These are phyloP conservation scores for Chionographis japonica DNA, from an alignment of 106 monocot genomes.

Conservation along the genomic window DNA sequence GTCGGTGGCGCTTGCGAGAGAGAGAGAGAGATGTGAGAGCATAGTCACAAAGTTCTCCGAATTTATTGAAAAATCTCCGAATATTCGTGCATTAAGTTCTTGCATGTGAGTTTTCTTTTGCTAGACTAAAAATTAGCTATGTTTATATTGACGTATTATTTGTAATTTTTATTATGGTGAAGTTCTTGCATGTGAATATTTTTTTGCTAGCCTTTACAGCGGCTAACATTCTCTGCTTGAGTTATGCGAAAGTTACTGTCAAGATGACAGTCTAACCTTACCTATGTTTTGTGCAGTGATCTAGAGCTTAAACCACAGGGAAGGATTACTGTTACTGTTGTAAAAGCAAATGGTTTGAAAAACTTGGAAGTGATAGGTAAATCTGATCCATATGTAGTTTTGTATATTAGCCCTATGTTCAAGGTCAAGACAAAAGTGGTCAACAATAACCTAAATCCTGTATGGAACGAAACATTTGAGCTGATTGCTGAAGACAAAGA, in stretches of 20 bases:
- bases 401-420: constrained; percentile 80
- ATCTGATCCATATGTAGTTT: constrained; percentile 96
- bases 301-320: constrained; percentile 98
- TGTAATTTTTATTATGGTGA: too few species aligned
- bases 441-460: constrained; percentile 81
- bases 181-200: too few species aligned
- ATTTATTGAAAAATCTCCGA: too few species aligned
- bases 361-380: constrained; percentile 94
- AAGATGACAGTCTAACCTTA: background rate
- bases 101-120: too few species aligned
- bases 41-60: too few species aligned
- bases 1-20: too few species aligned
- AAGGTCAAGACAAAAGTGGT: constrained; percentile 89
- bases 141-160: too few species aligned
- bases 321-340: constrained; percentile 46
- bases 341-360: constrained; percentile 75
- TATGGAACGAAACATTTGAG: constrained; percentile 88
- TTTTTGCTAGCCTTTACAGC: background rate
- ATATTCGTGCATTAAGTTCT: too few species aligned
- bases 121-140: too few species aligned
- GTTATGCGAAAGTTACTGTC: too few species aligned
- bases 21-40: too few species aligned
- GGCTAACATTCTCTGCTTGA: background rate
- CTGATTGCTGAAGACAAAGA: constrained; percentile 95
- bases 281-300: constrained; percentile 51